A percentile compares a stretch with the other conserved stretches of the same genome.
Conservation (phyloP, 805 yeast genomes). For the Candida schatavii region DNA sequence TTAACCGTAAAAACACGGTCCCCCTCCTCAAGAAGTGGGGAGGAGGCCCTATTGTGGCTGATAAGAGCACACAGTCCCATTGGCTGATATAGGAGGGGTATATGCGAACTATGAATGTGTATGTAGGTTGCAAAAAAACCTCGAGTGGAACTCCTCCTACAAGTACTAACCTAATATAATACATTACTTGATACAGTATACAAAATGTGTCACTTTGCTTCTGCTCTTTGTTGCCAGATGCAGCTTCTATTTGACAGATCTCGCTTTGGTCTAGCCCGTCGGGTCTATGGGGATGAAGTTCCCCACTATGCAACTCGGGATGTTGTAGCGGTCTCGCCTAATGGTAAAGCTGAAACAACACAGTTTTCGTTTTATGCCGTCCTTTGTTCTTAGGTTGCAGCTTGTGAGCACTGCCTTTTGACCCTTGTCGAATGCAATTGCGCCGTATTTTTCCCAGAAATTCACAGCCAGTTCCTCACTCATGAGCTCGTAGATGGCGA, state of each 20-base stretch:
- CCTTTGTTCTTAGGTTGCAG: conserved; percentile 80
- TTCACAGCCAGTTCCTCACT: conserved; percentile 94
- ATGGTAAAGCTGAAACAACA: conserved; percentile 96
- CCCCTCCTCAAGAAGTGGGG: too few species aligned
- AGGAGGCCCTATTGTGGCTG: too few species aligned
- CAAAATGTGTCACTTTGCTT: too few species aligned
- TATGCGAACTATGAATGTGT: too few species aligned
- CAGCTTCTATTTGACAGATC: too few species aligned
- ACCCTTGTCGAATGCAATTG: conserved; percentile 92
- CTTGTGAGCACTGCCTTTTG: conserved; percentile 93
- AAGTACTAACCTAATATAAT: not conserved
- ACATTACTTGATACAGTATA: too few species aligned
- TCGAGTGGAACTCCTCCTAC: too few species aligned
- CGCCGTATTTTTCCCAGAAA: conserved; percentile 97
- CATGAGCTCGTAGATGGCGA: conserved; percentile 92
- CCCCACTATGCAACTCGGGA: conserved; percentile 94
- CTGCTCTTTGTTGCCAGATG: too few species aligned
- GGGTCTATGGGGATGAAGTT: conserved; percentile 81
- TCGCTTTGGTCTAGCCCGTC: not conserved
- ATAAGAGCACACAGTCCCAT: too few species aligned
- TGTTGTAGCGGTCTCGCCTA: conserved; percentile 86
- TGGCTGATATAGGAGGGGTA: too few species aligned
- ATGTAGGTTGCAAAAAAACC: too few species aligned
- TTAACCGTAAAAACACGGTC: too few species aligned
- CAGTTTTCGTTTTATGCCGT: conserved; percentile 73